phyloP scores from a whole-genome alignment of 2,329 filamentous ascomycete genomes.

The Zymoseptoria brevis region DNA sequence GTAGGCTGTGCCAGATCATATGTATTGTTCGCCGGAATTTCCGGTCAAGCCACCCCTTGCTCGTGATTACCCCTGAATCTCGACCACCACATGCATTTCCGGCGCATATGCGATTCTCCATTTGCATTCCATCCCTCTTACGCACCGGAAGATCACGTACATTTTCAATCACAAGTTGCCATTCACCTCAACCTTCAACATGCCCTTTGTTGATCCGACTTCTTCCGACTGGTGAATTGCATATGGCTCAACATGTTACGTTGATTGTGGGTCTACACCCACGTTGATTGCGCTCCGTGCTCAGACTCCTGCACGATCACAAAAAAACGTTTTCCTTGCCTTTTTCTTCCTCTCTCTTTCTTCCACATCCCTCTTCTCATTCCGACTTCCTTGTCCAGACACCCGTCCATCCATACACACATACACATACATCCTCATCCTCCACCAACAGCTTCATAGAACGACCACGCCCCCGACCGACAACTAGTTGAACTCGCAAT shows the following conservation, averaged over 20 bases:
- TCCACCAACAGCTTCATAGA: background rate
- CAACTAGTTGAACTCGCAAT: background rate
- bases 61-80: background rate
- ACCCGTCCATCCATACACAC: background rate
- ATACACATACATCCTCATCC: background rate
- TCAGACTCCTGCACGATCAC: background rate
- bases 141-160: background rate
- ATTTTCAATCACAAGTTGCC: too few relatives aligned
- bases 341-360: background rate
- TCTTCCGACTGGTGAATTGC: background rate
- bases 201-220: background rate
- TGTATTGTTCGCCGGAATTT: too few relatives aligned
- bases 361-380: background rate
- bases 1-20: background rate
- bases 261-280: background rate
- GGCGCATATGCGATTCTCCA: too few relatives aligned
- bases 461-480: background rate
- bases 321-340: background rate
- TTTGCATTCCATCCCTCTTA: rapidly evolving
- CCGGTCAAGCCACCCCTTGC: too few relatives aligned
- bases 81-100: too few relatives aligned
- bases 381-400: background rate
- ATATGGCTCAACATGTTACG: background rate
- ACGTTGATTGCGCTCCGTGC: background rate
- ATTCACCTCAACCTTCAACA: background rate